Conservation (phyloP, 768 basidiomycete species). For the Mycena rebaudengoi region DNA sequence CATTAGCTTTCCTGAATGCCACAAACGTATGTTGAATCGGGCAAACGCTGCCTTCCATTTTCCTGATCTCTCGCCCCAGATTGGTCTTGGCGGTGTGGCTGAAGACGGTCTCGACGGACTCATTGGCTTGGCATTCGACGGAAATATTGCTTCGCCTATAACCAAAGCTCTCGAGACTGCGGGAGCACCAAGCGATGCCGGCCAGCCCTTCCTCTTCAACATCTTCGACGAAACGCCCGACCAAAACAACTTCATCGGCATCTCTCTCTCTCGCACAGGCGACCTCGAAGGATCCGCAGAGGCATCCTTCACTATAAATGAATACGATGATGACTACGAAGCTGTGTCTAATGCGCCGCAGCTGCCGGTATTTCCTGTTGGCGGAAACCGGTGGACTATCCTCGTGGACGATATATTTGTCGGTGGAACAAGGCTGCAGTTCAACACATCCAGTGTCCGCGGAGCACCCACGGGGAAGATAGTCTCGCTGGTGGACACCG, state of each 20-base stretch:
- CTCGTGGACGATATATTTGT: background rate
- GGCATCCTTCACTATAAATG: conserved; percentile 8
- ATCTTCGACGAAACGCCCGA: background rate
- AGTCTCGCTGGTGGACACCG: background rate
- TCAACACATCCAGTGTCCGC: too few species aligned
- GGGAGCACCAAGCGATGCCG: background rate
- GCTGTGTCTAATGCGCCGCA: background rate
- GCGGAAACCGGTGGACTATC: background rate
- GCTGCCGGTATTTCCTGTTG: background rate
- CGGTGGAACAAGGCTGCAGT: too few species aligned
- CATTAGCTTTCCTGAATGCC: background rate
- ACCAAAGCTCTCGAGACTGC: background rate
- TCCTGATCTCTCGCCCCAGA: background rate
- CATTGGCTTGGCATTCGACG: conserved; percentile 4
- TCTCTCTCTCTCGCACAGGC: conserved; percentile 2
- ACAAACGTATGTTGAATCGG: background rate
- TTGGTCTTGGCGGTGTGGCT: background rate
- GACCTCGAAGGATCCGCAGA: conserved; percentile 8
- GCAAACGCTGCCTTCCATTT: background rate
- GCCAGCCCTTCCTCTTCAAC: conserved; percentile 10
- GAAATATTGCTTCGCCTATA: background rate
- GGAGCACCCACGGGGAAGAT: background rate
- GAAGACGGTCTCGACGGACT: background rate
- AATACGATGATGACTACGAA: background rate
- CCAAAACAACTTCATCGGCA: conserved; percentile 7